These are phyloP conservation scores for Emergomyces africanus DNA, from an alignment of 2,329 filamentous ascomycete genomes.

Conservation along the genomic window DNA sequence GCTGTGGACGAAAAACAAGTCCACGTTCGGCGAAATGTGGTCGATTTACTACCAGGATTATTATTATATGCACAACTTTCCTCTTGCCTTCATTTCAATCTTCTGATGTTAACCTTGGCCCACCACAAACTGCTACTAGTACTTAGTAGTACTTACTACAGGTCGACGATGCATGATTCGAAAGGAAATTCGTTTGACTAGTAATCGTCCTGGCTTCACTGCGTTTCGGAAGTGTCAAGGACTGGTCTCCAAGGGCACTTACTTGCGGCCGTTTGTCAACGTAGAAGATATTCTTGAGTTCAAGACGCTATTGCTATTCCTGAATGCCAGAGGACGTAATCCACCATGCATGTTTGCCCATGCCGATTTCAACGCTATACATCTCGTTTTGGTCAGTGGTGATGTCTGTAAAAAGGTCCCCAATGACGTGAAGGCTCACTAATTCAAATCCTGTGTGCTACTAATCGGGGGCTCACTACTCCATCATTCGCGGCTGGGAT, in stretches of 20 bases:
- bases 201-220: slow-evolving; percentile 33
- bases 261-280: slow-evolving; percentile 44
- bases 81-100: no score
- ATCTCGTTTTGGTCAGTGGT: slow-evolving; percentile 16
- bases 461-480: neutral
- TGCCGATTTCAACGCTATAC: slow-evolving; percentile 28
- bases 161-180: no score
- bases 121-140: no score
- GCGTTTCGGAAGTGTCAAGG: slow-evolving; percentile 10
- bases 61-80: no score
- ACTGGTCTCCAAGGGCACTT: slow-evolving; percentile 20
- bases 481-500: neutral
- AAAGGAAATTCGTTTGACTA: no score
- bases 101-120: no score
- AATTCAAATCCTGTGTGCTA: no score
- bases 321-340: slow-evolving; percentile 40
- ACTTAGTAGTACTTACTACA: no score
- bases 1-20: no score
- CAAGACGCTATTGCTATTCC: slow-evolving; percentile 35
- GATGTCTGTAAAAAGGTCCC: slow-evolving; percentile 7
- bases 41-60: no score
- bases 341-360: slow-evolving; percentile 35
- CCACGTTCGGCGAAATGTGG: no score
- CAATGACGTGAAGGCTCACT: no score
- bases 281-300: slow-evolving; percentile 32